phyloP scores from a whole-genome alignment of 1,284 basidiomycete species.

The Irpex sp. region DNA sequence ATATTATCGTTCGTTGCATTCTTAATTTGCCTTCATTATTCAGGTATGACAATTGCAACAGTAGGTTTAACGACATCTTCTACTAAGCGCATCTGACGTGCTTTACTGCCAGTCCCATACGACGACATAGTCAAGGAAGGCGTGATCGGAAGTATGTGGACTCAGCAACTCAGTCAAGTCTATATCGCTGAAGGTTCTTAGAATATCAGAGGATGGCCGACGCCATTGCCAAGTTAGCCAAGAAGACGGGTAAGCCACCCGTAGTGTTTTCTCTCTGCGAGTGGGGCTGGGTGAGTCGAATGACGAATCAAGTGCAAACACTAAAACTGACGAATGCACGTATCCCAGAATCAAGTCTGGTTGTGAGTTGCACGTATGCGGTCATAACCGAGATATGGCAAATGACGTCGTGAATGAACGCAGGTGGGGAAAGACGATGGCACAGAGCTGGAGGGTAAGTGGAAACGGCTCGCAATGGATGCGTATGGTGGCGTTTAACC shows the following conservation, averaged over 20 bases:
- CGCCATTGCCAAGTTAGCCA: neutral
- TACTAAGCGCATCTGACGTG: neutral
- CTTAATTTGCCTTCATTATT: neutral
- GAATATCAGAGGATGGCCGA: neutral
- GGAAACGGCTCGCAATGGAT: neutral
- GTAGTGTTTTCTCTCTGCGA: neutral
- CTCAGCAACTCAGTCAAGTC: neutral
- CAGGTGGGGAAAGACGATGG: neutral
- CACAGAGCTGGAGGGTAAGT: neutral
- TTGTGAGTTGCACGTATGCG: neutral
- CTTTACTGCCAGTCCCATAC: neutral
- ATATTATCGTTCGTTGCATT: neutral
- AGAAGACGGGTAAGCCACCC: neutral
- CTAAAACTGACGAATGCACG: neutral
- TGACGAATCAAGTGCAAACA: neutral
- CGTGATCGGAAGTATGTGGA: neutral
- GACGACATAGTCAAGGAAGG: neutral
- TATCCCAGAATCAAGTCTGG: neutral
- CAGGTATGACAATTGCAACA: neutral
- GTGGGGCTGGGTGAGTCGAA: neutral
- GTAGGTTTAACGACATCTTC: neutral
- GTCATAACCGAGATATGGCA: neutral
- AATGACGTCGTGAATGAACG: neutral
- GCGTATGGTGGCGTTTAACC: neutral
- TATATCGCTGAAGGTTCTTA: neutral